These are phyloP conservation scores for Amylostereum chailletii DNA, from an alignment of 1,284 basidiomycete genomes.

Conservation along the genomic window DNA sequence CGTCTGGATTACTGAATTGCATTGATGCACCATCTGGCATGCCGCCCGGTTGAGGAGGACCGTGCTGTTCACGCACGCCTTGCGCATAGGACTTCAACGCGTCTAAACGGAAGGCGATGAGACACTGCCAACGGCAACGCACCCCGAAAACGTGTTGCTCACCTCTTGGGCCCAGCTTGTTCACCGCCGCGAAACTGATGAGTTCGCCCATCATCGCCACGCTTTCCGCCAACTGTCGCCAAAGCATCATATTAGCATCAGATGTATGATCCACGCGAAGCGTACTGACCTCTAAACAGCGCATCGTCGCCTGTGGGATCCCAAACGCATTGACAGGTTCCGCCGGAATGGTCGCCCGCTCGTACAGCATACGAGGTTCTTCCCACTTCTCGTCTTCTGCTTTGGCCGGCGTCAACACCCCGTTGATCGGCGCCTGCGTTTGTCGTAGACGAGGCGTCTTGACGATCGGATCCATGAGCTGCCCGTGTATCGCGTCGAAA, in stretches of 20 bases:
- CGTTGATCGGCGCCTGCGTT: constrained; percentile 30
- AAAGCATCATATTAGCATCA: constrained; percentile 5
- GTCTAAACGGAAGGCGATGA: constrained; percentile 20
- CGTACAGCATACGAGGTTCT: constrained; percentile 48
- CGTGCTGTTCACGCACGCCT: constrained; percentile 32
- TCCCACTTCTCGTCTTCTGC: constrained; percentile 53
- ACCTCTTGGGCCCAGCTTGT: constrained; percentile 55
- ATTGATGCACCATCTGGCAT: not conserved
- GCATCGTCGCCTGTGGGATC: constrained; percentile 78
- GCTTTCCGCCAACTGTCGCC: constrained; percentile 58
- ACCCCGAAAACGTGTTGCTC: constrained; percentile 16
- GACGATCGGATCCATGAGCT: constrained; percentile 30
- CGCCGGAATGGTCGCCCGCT: constrained; percentile 53
- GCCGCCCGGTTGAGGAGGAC: constrained; percentile 1
- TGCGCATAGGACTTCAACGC: constrained; percentile 35
- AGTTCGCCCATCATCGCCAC: constrained; percentile 69
- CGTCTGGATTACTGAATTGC: not conserved
- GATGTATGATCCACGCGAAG: constrained; percentile 1
- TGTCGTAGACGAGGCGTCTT: constrained; percentile 29
- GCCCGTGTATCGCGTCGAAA: constrained; percentile 48
- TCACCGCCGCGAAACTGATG: constrained; percentile 51
- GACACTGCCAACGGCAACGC: not conserved
- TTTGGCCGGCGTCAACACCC: constrained; percentile 16
- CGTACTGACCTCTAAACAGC: constrained; percentile 61
- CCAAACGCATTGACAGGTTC: constrained; percentile 80